Evolutionary conservation across 805 yeast species (phyloP).

Genomic region (Saccharomycopsis sp.): DNA sequence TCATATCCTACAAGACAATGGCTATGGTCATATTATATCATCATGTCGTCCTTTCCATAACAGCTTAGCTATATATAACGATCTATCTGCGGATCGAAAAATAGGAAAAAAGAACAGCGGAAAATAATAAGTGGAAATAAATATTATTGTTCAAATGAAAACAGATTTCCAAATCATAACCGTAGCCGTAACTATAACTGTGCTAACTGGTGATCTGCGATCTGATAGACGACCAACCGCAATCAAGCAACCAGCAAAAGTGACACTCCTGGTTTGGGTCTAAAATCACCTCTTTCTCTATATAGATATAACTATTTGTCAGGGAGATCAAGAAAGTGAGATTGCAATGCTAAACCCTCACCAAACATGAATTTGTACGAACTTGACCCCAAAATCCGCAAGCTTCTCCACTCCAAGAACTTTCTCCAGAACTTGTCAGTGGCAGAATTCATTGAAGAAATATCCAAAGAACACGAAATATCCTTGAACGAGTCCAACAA

Average conservation of each 20-base stretch:
- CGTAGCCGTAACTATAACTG: no score
- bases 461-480: slow-evolving; percentile 55
- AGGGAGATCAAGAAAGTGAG: no score
- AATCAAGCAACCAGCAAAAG: no score
- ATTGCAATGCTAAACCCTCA: neutral
- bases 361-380: slow-evolving; percentile 20
- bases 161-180: neutral
- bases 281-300: no score
- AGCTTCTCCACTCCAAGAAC: slow-evolving; percentile 15
- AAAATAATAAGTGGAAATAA: neutral
- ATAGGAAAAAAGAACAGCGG: neutral
- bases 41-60: no score
- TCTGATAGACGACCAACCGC: no score
- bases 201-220: no score
- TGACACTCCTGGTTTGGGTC: no score
- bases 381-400: slow-evolving; percentile 14
- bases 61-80: no score
- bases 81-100: neutral
- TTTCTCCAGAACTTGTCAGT: slow-evolving; percentile 54
- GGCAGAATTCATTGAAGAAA: slow-evolving; percentile 71
- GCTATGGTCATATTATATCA: no score
- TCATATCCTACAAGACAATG: no score
- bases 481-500: slow-evolving; percentile 32
- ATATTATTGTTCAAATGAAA: neutral
- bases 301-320: no score